Percentiles rank a stretch among this genome's conserved stretches.
phyloP scores from a whole-genome alignment of 441 rosid genomes.

The Pelargonium cotyledonis region DNA sequence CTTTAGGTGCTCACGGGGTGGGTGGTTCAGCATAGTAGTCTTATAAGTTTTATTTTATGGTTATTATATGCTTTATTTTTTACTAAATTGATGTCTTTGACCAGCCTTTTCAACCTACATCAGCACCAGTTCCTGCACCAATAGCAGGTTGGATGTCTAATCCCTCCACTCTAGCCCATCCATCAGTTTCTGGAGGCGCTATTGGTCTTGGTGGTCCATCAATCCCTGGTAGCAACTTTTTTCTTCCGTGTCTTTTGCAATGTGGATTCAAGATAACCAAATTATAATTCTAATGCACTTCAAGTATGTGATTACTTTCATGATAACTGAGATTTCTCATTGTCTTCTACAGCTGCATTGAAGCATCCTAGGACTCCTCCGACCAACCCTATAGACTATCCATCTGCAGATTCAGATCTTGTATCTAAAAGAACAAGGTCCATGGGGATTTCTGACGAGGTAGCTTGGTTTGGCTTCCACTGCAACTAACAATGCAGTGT shows the following conservation, averaged over 20 bases:
- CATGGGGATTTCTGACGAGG: slow-evolving; percentile 65
- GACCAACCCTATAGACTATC: slow-evolving; percentile 56
- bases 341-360: slow-evolving; percentile 35
- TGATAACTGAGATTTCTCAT: slow-evolving; percentile 40
- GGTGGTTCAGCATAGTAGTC: slow-evolving; percentile 43
- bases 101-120: slow-evolving; percentile 69
- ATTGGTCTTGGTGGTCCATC: slow-evolving; percentile 49
- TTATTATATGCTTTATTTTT: slow-evolving; percentile 12
- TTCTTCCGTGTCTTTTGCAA: slow-evolving; percentile 7
- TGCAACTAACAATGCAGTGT: not conserved
- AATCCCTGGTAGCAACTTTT: slow-evolving; percentile 41
- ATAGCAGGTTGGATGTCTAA: slow-evolving; percentile 85
- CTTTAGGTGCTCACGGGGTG: slow-evolving; percentile 59
- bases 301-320: not conserved
- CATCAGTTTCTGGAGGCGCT: slow-evolving; percentile 60
- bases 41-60: not conserved
- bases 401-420: slow-evolving; percentile 69
- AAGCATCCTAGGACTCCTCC: slow-evolving; percentile 71
- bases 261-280: not conserved
- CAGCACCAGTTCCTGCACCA: slow-evolving; percentile 58
- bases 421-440: slow-evolving; percentile 61
- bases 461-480: slow-evolving; percentile 15
- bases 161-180: slow-evolving; percentile 56
- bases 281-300: slow-evolving; percentile 3
- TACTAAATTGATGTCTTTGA: slow-evolving; percentile 21